Evolutionary conservation across 2,329 filamentous ascomycete species (phyloP), one percentile per base, ranked within the genome.

Genomic region (Phialocephala sp.): DNA sequence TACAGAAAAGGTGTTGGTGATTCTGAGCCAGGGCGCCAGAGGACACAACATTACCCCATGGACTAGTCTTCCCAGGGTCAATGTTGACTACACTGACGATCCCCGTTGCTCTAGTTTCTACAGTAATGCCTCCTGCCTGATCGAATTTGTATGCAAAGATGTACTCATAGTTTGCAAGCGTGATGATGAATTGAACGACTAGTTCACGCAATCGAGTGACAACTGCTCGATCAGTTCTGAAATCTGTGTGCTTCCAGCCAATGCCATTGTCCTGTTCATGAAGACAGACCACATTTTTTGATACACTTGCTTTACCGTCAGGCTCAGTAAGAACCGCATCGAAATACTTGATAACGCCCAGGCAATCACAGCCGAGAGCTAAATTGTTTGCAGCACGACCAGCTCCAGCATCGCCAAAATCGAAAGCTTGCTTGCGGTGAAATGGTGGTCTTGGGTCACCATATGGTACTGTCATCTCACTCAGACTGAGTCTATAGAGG

Each of bases 191-290:
- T 68, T 91, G 88, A 1, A 91, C 76, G 0, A 91, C 87, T 3
- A 91, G 81, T 71, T 89, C 85, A 1, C 89, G 83, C 63, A 82
- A 81, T 5, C 89, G 81, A 0, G 85, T 85, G 0, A 90, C 86
- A 2, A 87, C 85, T 0, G 87, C 86, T 5, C 85, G 82, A 39
- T 82, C 80, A 0, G 87, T 90, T 2, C 88, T 82, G 79, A 85
- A 89, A 78, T 91, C 90, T 9, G 87, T 89, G 77, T 91, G 88
- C 74, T 91, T 91, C 87, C 87, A 90, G 15, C 83, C 81, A 62
- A 91, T 89, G 2, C 89, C 89, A 62, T 86, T 84, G 70, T 91
- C 89, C 72, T 89, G 85, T 74, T 91, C 89, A 72, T 91, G 89
- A 6, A 91, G 77, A 72, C 89, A 91, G 62, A 91, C 79, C 4